Evolutionary conservation across 805 yeast genomes (phyloP).

Genomic region (Wickerhamiella sergipiensis): DNA sequence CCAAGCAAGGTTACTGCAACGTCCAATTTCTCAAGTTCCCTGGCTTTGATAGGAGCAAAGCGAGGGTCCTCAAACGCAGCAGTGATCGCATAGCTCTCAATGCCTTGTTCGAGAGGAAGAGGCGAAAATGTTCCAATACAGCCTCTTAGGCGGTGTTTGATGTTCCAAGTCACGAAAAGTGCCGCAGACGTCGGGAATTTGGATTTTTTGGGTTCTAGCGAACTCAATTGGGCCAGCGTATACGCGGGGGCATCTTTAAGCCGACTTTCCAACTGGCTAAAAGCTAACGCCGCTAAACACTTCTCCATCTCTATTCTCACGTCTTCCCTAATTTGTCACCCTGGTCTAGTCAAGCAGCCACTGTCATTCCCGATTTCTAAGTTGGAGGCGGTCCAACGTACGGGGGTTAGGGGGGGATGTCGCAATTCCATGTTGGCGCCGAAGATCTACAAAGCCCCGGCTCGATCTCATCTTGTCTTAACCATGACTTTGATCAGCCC

Average conservation of each 20-base stretch:
- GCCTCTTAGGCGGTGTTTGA: slow-evolving; percentile 44
- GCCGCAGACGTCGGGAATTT: slow-evolving; percentile 22
- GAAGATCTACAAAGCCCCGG: background rate
- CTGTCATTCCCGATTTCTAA: too few relatives aligned
- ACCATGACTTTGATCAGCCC: slow-evolving; percentile 2
- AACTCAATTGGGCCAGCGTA: background rate
- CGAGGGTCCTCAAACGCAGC: slow-evolving; percentile 73
- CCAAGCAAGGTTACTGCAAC: slow-evolving; percentile 53
- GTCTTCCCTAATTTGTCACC: background rate
- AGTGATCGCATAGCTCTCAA: slow-evolving; percentile 44
- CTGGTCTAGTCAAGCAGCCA: too few relatives aligned
- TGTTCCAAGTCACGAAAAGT: slow-evolving; percentile 78
- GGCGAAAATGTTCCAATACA: slow-evolving; percentile 83
- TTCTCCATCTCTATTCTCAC: background rate
- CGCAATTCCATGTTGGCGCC: background rate
- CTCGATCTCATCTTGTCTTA: background rate
- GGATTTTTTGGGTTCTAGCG: background rate
- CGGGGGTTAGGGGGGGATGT: background rate
- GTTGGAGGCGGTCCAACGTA: background rate
- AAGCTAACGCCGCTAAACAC: background rate
- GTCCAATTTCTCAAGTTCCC: slow-evolving; percentile 41
- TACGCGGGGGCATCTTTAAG: background rate
- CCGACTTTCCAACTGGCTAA: background rate
- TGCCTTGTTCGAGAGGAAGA: slow-evolving; percentile 41
- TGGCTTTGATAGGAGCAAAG: slow-evolving; percentile 45